A percentile compares a stretch with the other conserved stretches of the same genome.
phyloP scores from a whole-genome alignment of 345 rosid species.

The Brassica napus region DNA sequence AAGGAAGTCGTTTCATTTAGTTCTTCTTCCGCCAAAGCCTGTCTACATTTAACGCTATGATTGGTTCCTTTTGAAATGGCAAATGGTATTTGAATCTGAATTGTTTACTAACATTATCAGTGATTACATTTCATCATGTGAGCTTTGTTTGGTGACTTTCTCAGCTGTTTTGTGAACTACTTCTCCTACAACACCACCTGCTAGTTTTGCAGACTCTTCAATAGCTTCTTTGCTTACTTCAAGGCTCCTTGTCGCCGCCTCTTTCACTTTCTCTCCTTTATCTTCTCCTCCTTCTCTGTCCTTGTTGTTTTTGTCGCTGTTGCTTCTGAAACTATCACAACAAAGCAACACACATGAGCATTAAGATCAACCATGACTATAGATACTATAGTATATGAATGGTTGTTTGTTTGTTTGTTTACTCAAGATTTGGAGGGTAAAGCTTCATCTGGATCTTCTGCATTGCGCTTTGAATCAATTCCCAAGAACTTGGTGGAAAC shows the following conservation, averaged over 20 bases:
- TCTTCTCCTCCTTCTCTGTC: constrained; percentile 23
- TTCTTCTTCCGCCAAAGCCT: neutral
- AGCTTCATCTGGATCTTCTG: constrained; percentile 50
- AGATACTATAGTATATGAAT: neutral
- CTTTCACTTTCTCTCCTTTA: constrained; percentile 50
- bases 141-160: constrained; percentile 43
- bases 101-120: constrained; percentile 6
- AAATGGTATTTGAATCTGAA: constrained; percentile 8
- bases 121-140: constrained; percentile 49
- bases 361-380: neutral
- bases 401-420: constrained; percentile 12
- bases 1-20: neutral
- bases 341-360: neutral
- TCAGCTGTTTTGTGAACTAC: constrained; percentile 52
- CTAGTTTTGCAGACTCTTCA: constrained; percentile 59
- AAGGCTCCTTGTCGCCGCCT: constrained; percentile 57
- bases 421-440: constrained; percentile 69
- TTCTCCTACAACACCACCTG: constrained; percentile 46
- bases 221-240: constrained; percentile 45
- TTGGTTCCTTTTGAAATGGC: constrained; percentile 20
- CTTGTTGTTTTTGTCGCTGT: constrained; percentile 20
- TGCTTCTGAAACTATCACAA: constrained; percentile 53
- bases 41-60: neutral
- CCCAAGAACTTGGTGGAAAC: constrained; percentile 56
- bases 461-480: constrained; percentile 50